Base-by-base conservation (phyloP, 202 grass and related monocot genomes). In the Cymbopogon flexuosus region DNA sequence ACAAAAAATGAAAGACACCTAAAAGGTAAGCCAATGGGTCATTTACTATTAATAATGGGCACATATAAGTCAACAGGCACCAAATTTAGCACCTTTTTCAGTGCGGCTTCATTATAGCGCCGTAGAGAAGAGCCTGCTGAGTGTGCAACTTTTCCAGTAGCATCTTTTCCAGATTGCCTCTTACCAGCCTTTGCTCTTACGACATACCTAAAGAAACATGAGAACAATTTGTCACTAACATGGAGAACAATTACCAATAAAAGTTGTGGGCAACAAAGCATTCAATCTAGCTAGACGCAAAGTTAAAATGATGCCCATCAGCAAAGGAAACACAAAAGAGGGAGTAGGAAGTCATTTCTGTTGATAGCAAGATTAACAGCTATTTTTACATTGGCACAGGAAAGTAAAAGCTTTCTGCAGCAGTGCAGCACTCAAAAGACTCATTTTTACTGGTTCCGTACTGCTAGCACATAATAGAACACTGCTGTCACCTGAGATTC, bases 141-240 rank as follows among this genome's bases (percentile, higher is more conserved):
- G 62, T 98, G 84, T 37, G 95, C 95, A 80, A 84, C 82, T 81
- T 95, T 98, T 33, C 95, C 95, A 39, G 87, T 98, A 76, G 84
- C 92, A 93, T 98, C 92, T 84, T 98, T 95, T 69, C 92, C 82
- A 87, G 95, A 98, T 79, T 98, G 95, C 68, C 87, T 90, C 69
- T 93, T 98, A 73, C 95, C 92, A 67, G 95, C 95, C 79, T 93
- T 98, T 93, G 90, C 95, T 60, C 95, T 93, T 65, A 98, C 95
- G n/a, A 98, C 95, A 91, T 98, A 98, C 66, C 95, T 98, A 84
- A 19, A 70, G 65, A 64, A 83, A 57, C 34, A 27, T 6, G 39
- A 74, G 24, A 60, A 79, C 31, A 1, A 72, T 31, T 79, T 73
- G 76, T 29, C 36, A 56, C 4, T 0, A 79, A 68, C 27, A 85